phyloP scores from a whole-genome alignment of 495 filamentous ascomycete genomes.

The Terfezia boudieri region DNA sequence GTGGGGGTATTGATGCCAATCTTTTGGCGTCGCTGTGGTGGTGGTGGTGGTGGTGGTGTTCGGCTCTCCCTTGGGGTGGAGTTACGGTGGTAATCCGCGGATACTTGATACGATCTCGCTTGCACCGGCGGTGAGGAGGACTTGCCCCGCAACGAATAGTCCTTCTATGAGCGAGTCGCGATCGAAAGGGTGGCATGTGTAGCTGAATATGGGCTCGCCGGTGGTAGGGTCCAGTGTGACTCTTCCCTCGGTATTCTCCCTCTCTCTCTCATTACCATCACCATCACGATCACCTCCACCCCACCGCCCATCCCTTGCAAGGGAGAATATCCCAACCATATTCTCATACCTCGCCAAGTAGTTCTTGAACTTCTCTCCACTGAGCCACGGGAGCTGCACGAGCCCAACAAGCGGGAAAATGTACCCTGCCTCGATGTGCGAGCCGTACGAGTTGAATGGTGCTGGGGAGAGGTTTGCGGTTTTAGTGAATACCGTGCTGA shows the following conservation, averaged over 20 bases:
- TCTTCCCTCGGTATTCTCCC: constrained; percentile 47
- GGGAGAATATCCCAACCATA: constrained; percentile 38
- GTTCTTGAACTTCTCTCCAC: background rate
- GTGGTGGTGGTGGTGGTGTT: background rate
- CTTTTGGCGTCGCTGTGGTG: background rate
- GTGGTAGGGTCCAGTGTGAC: constrained; percentile 42
- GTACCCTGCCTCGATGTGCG: constrained; percentile 44
- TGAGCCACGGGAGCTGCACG: constrained; percentile 23
- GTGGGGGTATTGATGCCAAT: background rate
- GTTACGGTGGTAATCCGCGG: background rate
- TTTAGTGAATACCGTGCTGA: constrained; percentile 59
- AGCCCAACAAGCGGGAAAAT: constrained; percentile 39
- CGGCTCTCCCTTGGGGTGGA: background rate
- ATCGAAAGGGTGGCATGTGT: constrained; percentile 22
- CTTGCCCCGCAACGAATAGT: background rate
- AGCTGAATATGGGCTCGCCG: constrained; percentile 40
- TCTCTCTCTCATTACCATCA: constrained; percentile 21
- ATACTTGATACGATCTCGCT: background rate
- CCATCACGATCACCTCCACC: too few species aligned
- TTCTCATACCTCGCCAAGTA: background rate
- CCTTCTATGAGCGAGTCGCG: background rate
- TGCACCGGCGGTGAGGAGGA: background rate
- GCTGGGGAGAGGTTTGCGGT: constrained; percentile 61
- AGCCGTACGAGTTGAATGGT: constrained; percentile 40
- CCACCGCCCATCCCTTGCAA: too few species aligned